Evolutionary conservation across 768 basidiomycete genomes (phyloP).

Genomic region (Lactifluus subvellereus): DNA sequence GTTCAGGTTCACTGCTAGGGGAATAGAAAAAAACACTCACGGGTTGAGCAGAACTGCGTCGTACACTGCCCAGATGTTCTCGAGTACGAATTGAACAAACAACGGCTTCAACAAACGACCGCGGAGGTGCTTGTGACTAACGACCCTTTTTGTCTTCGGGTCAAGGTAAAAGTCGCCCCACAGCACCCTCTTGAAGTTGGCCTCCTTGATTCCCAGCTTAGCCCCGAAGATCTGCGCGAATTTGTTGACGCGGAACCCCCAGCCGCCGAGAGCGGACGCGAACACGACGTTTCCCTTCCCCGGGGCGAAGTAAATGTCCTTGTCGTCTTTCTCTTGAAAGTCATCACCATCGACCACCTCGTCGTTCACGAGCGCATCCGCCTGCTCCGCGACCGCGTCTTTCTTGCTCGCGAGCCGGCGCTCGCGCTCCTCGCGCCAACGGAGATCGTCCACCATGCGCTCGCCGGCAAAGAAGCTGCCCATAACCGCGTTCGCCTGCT

Average conservation of each 20-base stretch:
- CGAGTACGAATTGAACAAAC: constrained; percentile 95
- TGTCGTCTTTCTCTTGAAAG: constrained; percentile 95
- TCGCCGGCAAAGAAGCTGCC: constrained; percentile 93
- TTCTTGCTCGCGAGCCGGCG: constrained; percentile 71
- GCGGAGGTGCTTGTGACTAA: constrained; percentile 83
- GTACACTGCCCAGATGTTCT: constrained; percentile 97
- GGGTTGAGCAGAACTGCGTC: constrained; percentile 84
- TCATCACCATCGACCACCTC: constrained; percentile 59
- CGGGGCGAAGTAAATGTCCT: constrained; percentile 95
- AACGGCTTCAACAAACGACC: constrained; percentile 87
- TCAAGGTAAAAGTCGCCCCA: constrained; percentile 99
- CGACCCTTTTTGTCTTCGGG: constrained; percentile 89
- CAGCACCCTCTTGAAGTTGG: constrained; percentile 74
- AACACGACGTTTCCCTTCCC: constrained; percentile 95
- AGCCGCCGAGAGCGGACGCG: constrained; percentile 92
- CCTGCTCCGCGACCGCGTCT: constrained; percentile 60
- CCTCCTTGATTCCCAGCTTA: constrained; percentile 88
- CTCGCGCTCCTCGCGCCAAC: constrained; percentile 92
- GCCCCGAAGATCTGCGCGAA: constrained; percentile 90
- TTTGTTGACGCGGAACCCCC: constrained; percentile 92
- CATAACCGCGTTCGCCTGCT: constrained; percentile 98
- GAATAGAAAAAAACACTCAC: constrained; percentile 46
- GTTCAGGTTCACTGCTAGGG: constrained; percentile 13
- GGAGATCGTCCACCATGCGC: constrained; percentile 92
- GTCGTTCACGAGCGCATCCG: constrained; percentile 50